Conservation (phyloP, 2,329 filamentous ascomycete species). For the Alternaria arbusti region DNA sequence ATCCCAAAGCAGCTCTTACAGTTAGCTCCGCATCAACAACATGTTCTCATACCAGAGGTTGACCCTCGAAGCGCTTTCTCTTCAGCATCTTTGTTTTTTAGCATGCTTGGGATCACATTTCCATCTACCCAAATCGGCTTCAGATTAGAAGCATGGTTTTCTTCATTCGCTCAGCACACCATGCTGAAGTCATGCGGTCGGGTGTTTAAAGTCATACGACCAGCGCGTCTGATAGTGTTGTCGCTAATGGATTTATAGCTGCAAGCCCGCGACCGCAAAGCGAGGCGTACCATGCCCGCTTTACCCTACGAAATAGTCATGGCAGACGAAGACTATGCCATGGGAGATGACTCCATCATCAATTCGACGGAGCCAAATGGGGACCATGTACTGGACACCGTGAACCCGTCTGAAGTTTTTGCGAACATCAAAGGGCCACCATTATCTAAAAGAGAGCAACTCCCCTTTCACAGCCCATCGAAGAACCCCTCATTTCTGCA, state of each 20-base stretch:
- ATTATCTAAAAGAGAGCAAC: constrained; percentile 29
- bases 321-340: constrained; percentile 38
- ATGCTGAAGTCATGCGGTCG: neutral
- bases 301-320: constrained; percentile 21
- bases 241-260: constrained; percentile 15
- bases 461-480: constrained; percentile 34
- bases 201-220: neutral
- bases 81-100: neutral
- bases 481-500: constrained; percentile 18
- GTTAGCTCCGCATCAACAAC: neutral
- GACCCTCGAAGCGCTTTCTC: neutral
- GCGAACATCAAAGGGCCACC: constrained; percentile 18
- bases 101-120: neutral
- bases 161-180: neutral
- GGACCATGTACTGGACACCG: constrained; percentile 27
- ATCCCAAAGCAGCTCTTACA: neutral
- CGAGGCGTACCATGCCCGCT: constrained; percentile 25
- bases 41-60: neutral
- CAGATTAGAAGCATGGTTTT: neutral
- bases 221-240: neutral
- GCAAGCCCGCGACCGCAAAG: constrained; percentile 16
- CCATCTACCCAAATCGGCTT: neutral
- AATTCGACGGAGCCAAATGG: constrained; percentile 44
- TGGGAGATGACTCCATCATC: constrained; percentile 39
- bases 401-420: constrained; percentile 40